Conservation (phyloP, 257 asterid species). For the Leptodermis oblonga region DNA sequence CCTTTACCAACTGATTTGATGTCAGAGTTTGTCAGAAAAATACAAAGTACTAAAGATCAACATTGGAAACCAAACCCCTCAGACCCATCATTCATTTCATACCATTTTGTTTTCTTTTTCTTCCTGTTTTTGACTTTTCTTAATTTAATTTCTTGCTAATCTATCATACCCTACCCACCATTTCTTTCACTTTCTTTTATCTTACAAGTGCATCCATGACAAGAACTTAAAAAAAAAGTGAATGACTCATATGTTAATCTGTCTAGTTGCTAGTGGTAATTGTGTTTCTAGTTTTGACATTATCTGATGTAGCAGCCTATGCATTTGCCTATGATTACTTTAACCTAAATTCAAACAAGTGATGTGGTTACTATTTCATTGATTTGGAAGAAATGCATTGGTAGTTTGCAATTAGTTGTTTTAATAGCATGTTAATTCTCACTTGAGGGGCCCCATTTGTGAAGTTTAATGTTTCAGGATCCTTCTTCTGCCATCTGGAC, state of each 20-base stretch:
- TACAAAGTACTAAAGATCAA: slow-evolving; percentile 31
- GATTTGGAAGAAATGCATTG: slow-evolving; percentile 13
- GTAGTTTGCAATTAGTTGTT: neutral
- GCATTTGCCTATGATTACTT: no score
- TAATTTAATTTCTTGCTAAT: neutral
- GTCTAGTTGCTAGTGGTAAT: slow-evolving; percentile 4
- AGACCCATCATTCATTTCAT: slow-evolving; percentile 18
- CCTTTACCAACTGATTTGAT: slow-evolving; percentile 23
- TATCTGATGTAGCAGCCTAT: neutral
- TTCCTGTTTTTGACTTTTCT: no score
- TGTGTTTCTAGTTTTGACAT: slow-evolving; percentile 2
- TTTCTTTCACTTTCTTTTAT: neutral
- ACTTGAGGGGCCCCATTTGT: no score
- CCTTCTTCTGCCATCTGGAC: no score
- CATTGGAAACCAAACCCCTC: slow-evolving; percentile 25
- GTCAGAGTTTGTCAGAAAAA: slow-evolving; percentile 32
- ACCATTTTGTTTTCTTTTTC: no score
- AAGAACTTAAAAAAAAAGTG: no score
- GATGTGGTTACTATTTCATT: neutral
- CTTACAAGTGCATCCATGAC: neutral
- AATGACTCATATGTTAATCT: neutral
- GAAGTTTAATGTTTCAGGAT: no score
- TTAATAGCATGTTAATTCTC: no score
- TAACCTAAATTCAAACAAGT: no score
- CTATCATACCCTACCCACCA: neutral